Base-by-base conservation (phyloP, 768 basidiomycete genomes). In the Amanita exitialis region DNA sequence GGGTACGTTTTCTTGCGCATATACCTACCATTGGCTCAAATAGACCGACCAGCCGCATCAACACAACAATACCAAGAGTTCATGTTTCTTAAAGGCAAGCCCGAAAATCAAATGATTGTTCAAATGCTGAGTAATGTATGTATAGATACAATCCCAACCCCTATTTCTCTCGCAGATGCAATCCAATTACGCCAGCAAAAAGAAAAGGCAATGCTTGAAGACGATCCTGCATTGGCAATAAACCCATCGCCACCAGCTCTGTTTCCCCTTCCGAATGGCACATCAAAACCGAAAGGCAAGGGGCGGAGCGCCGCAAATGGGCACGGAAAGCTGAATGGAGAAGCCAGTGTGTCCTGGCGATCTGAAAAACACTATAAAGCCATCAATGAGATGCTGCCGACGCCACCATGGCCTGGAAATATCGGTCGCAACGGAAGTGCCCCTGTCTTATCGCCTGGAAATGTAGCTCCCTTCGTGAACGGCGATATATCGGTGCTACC, bases 41-140 rank as follows among this genome's bases (percentile, higher is more conserved):
- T 34, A 25, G 35, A 28, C 25, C 42, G 18, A 51, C 25, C 51
- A 87, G 86, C 83, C 30, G 68, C 69, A 34, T 76, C 82, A 6
- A 75, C 77, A 3, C 71, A 75, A 48, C 77, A 78, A 57, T 79
- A 80, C 55, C 78, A 80, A 61, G 82, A 86, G 58, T 83, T 85
- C 56, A 77, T 76, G 73, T 86, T 86, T 56, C 75, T 88, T n/a
- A 67, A 71, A 66, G 85, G 86, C 82, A 56, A 44, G 64, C 37
- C 34, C 23, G 3, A 27, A 10, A 13, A 38, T 18, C 23, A 27
- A 41, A 7, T 39, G 44, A 20, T 34, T 6, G 28, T 37, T 21
- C 10, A 34, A 30, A 27, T 37, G 25, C 27, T 15, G 23, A 21
- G 20, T 52, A 51, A 28, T 63, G 25, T 32, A 27, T 15, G 15